A percentile compares a stretch with the other conserved stretches of the same genome.
Conservation (phyloP, 371 early-diverging fungal genomes). For the Rhizomucor miehei region DNA sequence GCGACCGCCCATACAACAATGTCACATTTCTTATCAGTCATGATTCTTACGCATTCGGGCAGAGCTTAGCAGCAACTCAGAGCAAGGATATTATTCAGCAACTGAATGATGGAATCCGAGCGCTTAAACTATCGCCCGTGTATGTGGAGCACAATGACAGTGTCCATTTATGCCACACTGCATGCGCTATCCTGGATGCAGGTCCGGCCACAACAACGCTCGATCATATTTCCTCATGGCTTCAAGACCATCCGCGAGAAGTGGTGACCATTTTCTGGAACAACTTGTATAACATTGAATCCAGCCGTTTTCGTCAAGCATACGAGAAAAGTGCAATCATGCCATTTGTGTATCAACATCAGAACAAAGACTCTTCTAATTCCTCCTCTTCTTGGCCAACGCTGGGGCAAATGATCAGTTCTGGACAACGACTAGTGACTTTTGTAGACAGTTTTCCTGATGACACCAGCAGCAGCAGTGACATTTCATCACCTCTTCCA, state of each 20-base stretch:
- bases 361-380: neutral
- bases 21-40: conserved; percentile 69
- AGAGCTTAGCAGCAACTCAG: conserved; percentile 61
- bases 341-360: conserved; percentile 44
- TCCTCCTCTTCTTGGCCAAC: conserved; percentile 65
- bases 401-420: conserved; percentile 58
- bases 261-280: conserved; percentile 74
- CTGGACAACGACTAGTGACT: conserved; percentile 62
- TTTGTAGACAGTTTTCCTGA: conserved; percentile 59
- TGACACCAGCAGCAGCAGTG: conserved; percentile 1
- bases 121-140: conserved; percentile 67
- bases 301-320: conserved; percentile 32
- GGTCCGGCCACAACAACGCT: conserved; percentile 52
- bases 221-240: conserved; percentile 45
- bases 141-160: conserved; percentile 45
- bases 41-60: conserved; percentile 64
- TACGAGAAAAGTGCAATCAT: conserved; percentile 53
- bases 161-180: conserved; percentile 66
- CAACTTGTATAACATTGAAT: conserved; percentile 52
- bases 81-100: conserved; percentile 53
- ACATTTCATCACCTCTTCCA: too few species aligned
- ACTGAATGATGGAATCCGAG: conserved; percentile 69
- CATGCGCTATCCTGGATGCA: conserved; percentile 58
- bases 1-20: conserved; percentile 48
- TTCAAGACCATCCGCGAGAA: conserved; percentile 60